Evolutionary conservation across 2,329 filamentous ascomycete species (phyloP), one percentile per base, ranked within the genome.

Genomic region (Fusarium oligoseptatum): DNA sequence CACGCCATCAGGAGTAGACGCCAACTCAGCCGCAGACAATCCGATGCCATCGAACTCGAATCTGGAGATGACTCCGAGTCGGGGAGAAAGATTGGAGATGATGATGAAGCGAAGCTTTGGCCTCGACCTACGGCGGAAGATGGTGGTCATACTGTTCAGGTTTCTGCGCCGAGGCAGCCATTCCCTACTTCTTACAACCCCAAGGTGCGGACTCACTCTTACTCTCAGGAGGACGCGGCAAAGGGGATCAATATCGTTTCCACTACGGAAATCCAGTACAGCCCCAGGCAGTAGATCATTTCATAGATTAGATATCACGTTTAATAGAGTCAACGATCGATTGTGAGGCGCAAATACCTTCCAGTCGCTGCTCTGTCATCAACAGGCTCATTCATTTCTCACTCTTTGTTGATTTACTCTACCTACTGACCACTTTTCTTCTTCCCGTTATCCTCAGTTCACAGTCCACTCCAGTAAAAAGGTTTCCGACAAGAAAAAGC

Each of bases 71-170:
- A 76, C 20, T 75, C 73, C 0, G 75, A 75, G 20, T 77, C 71
- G 0, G 75, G 64, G 0, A 71, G 72, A 32, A 77, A 76, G 41
- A 15, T 64, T 0, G 20, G 20, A 2, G 71, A 76, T 2, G 75
- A 77, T 3, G 75, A 77, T 1, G 75, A 77, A 20, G 52, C 71
- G 1, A 75, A 71, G 2, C 60, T 77, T 4, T 77, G 75, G 75
- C 61, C 65, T 0, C 63, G 58, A 1, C 73, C 74, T 1, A 63
- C 66, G 0, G 70, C 67, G 1, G 48, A 75, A 17, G 20, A 43
- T 29, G 50, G 52, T 4, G 61, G 43, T 0, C 70, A 74, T 17
- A 66, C 64, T 0, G 73, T 76, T 1, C 24, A 60, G n/a, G 71
- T 76, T 6, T 69, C 70, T n/a, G 57, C 61, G 1, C 57, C 70